Base-by-base conservation (phyloP, 495 filamentous ascomycete species). In the Penicillium arizonense region DNA sequence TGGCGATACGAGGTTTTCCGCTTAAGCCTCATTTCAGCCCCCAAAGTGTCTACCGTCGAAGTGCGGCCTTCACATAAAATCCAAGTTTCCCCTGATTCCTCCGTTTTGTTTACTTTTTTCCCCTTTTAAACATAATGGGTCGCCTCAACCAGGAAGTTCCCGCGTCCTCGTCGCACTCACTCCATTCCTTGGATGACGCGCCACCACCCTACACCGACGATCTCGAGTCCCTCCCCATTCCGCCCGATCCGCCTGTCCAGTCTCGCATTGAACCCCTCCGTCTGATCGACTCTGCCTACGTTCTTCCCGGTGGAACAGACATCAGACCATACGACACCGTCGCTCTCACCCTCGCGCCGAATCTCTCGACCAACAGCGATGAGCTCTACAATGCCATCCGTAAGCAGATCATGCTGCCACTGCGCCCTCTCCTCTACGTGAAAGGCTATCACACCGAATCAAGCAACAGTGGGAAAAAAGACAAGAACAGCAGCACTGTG, bases 361-460 rank as follows among this genome's bases (percentile, higher is more conserved):
- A 5, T 18, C 59, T 71, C 16, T 72, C 65, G 20, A 28, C 18
- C 12, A 47, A 68, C 32, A 38, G 59, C 28, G 35, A 53, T 23
- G 50, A 49, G 13, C 64, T 77, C 20, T 61, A 63, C 53, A 18
- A 47, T 18, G 47, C 64, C 8, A 59, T 76, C 43, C 37, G 38
- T 26, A 52, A 55, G 16, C 71, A 77, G 51, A 63, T 66, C 11
- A 63, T 52, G 33, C 55, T 74, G 16, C 74, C 74, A 0, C 64
- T 68, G 7, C 72, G 69, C 1, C 73, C 71, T 11, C 52, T 62
- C 6, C 61, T 77, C n/a, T 43, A 41, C 32, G 49, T 77, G 16
- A 45, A 53, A 20, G 74, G 74, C 21, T 58, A 56, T 4, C 74
- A 77, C 45, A 62, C 50, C 8, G 66, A 75, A 35, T 52, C 57